phyloP scores from a whole-genome alignment of 305 asterid species.

The Plantago rigida region DNA sequence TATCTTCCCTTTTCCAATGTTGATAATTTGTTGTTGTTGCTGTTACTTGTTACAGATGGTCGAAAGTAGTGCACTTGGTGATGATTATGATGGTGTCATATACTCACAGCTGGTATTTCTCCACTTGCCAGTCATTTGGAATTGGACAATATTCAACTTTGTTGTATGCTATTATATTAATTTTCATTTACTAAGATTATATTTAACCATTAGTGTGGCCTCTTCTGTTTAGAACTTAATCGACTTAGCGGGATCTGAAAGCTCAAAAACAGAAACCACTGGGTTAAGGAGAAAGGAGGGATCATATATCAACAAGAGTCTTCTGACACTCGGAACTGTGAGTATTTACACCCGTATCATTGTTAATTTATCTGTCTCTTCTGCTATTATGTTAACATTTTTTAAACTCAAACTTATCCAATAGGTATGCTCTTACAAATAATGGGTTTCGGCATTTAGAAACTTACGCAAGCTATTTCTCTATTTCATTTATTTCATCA shows the following conservation, averaged over 20 bases:
- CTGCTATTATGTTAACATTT: background rate
- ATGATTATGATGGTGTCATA: slow-evolving; percentile 90
- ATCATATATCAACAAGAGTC: slow-evolving; percentile 95
- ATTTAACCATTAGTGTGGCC: slow-evolving; percentile 18
- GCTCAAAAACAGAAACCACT: slow-evolving; percentile 97
- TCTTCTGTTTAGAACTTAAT: slow-evolving; percentile 60
- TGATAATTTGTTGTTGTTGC: slow-evolving; percentile 3
- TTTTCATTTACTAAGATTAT: slow-evolving; percentile 13
- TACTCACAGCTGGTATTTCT: slow-evolving; percentile 84
- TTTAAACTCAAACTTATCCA: too few species aligned
- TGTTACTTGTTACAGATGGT: slow-evolving; percentile 55
- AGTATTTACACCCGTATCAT: slow-evolving; percentile 30
- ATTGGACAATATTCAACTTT: background rate
- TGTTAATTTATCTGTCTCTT: slow-evolving; percentile 8
- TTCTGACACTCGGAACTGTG: slow-evolving; percentile 97
- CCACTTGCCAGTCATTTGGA: slow-evolving; percentile 21
- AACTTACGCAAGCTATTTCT: slow-evolving; percentile 12
- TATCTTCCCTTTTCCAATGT: slow-evolving; percentile 11
- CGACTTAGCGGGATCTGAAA: slow-evolving; percentile 98
- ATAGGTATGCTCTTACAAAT: slow-evolving; percentile 3
- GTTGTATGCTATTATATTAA: slow-evolving; percentile 8
- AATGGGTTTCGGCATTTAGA: slow-evolving; percentile 10
- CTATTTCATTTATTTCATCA: slow-evolving; percentile 6
- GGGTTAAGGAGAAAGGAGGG: slow-evolving; percentile 98
- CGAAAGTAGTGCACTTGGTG: slow-evolving; percentile 94